Evolutionary conservation across 1,284 basidiomycete species (phyloP), one percentile per base, ranked within the genome.

Genomic region (Vanrija sp.): DNA sequence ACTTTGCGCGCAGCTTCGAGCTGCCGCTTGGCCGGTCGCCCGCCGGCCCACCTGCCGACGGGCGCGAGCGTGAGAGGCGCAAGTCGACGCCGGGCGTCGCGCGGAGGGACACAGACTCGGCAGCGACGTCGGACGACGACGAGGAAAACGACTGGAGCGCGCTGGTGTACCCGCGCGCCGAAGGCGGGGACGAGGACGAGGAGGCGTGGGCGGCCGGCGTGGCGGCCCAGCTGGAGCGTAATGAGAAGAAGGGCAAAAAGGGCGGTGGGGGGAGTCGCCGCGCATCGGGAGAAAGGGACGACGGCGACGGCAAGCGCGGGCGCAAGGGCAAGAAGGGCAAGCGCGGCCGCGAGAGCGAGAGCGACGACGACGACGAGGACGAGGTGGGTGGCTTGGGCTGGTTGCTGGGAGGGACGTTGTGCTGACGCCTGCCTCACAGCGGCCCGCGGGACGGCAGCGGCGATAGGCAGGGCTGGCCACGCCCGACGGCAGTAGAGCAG

Each of bases 1-100:
- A 62, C 50, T 62, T 62, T 34, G 50, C 42, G 39, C 43, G 49
- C 18, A 38, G 15, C 21, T 62, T 62, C 45, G 53, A 57, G 39
- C 54, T 62, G 8, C 61, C 61, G 3, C 46, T 50, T 1, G 15
- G 29, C 25, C 38, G 48, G 29, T 4, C 23, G n/a, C n/a, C 6
- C 23, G n/a, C n/a, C 43, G 38, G 8, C 34, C 21, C 21, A 5
- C 3, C 21, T 43, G 15, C 50, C 45, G 28, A 10, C 6, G 28
- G 28, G 34, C 34, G 34, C 34, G 34, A 25, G 21, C 44, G 34
- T 12, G 34, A 25, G 21, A 23, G 26, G n/a, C 21, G 28, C 23
- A 16, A 26, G 15, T 34, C 46, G 26, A 38, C 12, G 19, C 28
- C 16, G 21, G 38, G 48, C 15, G 23, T 12, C 6, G 39, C 16